Percentiles rank a stretch among this genome's conserved stretches.
These are phyloP conservation scores for Adansonia rubrostipa DNA, from an alignment of 441 rosid species.

Conservation along the genomic window DNA sequence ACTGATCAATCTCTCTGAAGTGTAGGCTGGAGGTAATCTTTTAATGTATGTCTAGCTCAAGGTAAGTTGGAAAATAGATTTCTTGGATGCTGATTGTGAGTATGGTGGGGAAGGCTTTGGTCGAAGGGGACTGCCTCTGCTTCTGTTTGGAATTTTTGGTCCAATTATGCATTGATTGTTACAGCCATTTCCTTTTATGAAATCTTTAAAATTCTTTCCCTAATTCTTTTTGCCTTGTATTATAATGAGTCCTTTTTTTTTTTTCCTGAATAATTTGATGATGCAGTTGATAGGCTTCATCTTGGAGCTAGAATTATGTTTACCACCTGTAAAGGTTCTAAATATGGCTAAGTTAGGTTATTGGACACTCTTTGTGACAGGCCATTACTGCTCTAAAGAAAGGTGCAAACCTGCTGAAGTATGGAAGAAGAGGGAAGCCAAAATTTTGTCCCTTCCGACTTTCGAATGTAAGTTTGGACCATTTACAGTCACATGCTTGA, in stretches of 20 bases:
- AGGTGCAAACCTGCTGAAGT: slow-evolving; percentile 91
- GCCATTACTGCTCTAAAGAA: slow-evolving; percentile 93
- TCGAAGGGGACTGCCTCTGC: neutral
- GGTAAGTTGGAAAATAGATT: slow-evolving; percentile 11
- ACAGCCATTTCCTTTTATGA: neutral
- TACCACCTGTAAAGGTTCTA: slow-evolving; percentile 25
- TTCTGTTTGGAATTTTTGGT: neutral
- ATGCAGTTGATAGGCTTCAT: neutral
- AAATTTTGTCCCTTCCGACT: slow-evolving; percentile 97
- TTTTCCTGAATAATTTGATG: neutral
- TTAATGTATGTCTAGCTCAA: neutral
- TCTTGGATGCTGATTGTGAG: neutral
- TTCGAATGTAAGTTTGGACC: slow-evolving; percentile 70
- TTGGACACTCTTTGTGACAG: slow-evolving; percentile 57
- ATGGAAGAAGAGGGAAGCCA: slow-evolving; percentile 97
- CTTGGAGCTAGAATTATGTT: slow-evolving; percentile 22
- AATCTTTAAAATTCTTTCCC: neutral
- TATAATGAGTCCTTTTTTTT: neutral
- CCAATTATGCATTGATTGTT: neutral
- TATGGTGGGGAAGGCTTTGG: neutral
- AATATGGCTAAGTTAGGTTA: slow-evolving; percentile 34
- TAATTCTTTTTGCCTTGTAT: neutral
- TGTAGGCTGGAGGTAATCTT: neutral
- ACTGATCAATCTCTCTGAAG: neutral
- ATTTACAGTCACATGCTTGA: neutral